These are phyloP conservation scores for Citrus sp. DNA, from an alignment of 345 rosid species.

Conservation along the genomic window DNA sequence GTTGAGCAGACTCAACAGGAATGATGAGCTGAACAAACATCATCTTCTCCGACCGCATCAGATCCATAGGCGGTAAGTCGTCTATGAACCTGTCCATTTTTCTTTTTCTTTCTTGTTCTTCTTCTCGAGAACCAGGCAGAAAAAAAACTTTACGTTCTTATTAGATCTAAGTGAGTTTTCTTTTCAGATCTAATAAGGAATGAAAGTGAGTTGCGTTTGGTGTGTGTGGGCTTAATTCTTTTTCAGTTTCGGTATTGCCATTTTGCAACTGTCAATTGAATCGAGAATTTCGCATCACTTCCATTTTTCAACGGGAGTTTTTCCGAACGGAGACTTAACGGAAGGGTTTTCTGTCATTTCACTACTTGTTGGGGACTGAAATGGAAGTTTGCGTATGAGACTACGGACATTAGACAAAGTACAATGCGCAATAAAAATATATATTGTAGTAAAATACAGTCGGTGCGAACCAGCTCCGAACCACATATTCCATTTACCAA, in stretches of 20 bases:
- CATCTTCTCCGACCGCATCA: constrained; percentile 99
- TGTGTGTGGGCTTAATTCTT: not conserved
- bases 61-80: constrained; percentile 86
- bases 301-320: not conserved
- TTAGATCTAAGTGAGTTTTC: not conserved
- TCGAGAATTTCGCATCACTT: constrained; percentile 1
- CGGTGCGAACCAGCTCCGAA: too few species aligned
- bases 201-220: constrained; percentile 8
- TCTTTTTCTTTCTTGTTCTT: not conserved
- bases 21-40: constrained; percentile 88
- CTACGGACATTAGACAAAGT: not conserved
- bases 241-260: constrained; percentile 16
- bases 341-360: not conserved
- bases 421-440: not conserved
- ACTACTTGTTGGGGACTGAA: not conserved
- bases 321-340: not conserved
- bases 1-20: constrained; percentile 89
- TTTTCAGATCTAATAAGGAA: constrained; percentile 15
- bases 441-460: too few species aligned
- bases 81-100: constrained; percentile 58
- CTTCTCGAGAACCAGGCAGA: constrained; percentile 26
- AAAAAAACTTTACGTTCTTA: not conserved
- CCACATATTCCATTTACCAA: too few species aligned
- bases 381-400: not conserved
- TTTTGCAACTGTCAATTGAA: constrained; percentile 25